A percentile compares a stretch with the other conserved stretches of the same genome.
Conservation (phyloP, 768 basidiomycete species). For the Leccinum aurantiacum region DNA sequence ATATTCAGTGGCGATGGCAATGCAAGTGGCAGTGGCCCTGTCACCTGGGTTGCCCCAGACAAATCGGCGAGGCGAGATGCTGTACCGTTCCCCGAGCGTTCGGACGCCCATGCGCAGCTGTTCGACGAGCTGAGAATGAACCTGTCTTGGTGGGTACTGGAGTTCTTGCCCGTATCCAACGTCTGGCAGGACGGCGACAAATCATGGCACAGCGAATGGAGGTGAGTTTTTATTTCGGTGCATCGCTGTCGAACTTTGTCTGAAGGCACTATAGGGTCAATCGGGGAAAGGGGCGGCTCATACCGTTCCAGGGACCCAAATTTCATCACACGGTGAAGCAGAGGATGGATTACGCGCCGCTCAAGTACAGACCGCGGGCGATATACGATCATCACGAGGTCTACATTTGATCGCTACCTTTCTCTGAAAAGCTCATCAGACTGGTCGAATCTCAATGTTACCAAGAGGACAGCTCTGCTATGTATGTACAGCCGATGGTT, state of each 20-base stretch:
- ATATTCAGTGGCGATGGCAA: neutral
- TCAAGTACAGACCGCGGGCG: constrained; percentile 62
- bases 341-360: constrained; percentile 47
- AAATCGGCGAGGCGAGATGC: neutral
- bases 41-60: neutral
- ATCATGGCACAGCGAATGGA: constrained; percentile 52
- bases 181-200: constrained; percentile 57
- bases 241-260: neutral
- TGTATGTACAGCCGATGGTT: neutral
- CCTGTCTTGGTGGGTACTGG: constrained; percentile 71
- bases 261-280: constrained; percentile 35
- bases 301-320: constrained; percentile 46
- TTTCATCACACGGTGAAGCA: constrained; percentile 66
- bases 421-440: neutral
- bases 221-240: constrained; percentile 44
- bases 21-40: neutral
- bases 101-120: constrained; percentile 44
- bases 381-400: constrained; percentile 43
- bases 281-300: constrained; percentile 56
- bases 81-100: constrained; percentile 5
- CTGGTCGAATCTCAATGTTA: no score
- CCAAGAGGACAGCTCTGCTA: no score
- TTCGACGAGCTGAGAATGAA: constrained; percentile 50
- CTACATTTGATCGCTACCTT: constrained; percentile 38
- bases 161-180: constrained; percentile 56